phyloP scores from a whole-genome alignment of 176 grass and related monocot genomes.

The Panicum miliaceum region DNA sequence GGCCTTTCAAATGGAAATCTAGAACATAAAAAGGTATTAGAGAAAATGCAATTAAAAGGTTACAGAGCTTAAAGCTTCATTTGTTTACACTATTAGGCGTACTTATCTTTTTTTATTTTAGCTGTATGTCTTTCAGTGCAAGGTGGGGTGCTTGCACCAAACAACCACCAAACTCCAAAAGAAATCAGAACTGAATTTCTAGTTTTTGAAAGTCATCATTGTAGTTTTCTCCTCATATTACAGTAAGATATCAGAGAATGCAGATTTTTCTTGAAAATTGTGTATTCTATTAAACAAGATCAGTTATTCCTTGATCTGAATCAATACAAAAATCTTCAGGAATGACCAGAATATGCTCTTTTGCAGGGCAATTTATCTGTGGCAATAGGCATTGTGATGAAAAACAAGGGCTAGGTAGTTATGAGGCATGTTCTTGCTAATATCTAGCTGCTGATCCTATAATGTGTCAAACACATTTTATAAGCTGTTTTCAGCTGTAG shows the following conservation, averaged over 20 bases:
- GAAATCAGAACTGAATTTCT: background rate
- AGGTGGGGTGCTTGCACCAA: background rate
- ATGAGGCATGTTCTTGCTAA: slow-evolving; percentile 65
- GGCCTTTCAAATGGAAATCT: background rate
- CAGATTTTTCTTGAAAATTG: background rate
- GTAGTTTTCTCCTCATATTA: background rate
- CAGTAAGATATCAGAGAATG: background rate
- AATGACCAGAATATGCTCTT: background rate
- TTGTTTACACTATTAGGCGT: slow-evolving; percentile 22
- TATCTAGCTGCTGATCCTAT: slow-evolving; percentile 17
- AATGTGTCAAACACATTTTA: background rate
- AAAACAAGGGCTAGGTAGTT: slow-evolving; percentile 74
- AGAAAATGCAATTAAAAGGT: background rate
- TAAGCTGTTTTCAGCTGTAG: slow-evolving; percentile 12
- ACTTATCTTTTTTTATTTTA: background rate
- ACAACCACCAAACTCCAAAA: slow-evolving; percentile 5
- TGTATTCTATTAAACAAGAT: background rate
- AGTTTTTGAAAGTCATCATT: background rate
- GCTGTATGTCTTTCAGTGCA: background rate
- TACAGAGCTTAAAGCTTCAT: background rate
- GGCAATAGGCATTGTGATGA: slow-evolving; percentile 82
- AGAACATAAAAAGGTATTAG: slow-evolving; percentile 3
- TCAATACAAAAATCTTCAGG: background rate
- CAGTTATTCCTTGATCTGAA: background rate
- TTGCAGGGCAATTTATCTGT: slow-evolving; percentile 88